Base-by-base conservation (phyloP, 495 filamentous ascomycete genomes). In the Aspergillus carlsbadensis region DNA sequence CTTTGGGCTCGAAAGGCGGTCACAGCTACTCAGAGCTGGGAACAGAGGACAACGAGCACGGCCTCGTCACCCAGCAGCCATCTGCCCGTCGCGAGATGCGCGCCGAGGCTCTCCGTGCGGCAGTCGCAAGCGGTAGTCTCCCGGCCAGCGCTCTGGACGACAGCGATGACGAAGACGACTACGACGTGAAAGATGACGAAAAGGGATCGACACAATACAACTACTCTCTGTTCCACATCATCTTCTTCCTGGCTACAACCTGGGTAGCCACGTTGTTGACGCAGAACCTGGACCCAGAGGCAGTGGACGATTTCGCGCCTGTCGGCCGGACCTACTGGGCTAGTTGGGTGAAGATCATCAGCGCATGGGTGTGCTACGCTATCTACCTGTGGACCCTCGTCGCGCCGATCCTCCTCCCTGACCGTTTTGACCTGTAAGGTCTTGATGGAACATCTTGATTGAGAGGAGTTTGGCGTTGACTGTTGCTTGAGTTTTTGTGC, bases 271-370 rank as follows among this genome's bases (percentile, higher is more conserved):
- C 93, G 2, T 76, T 98, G 42, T 74, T 98, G 56, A 96, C 92
- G 13, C 91, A 91, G 76, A 89, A 88, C 56, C 78, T 93, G 65
- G 82, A 91, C 17, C 79, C 84, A 4, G 83, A 87, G 39, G 76
- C 80, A 20, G 71, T 75, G 15, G 78, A 78, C 17, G 85, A 92
- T 63, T 97, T 98, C 70, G 88, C 89, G 5, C 88, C 94, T 0
- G 93, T 98, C 15, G 94, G 94, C 26, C 78, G 94, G 45, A 97
- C 93, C 17, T 94, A 97, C 76, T 96, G 92, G 86, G 94, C 94
- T 18, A 96, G 90, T 73, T 98, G 94, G 94, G 91, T 96, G 61
- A 98, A 98, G 85, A 98, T 98, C 70, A 84, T 97, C 46, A 96
- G 91, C 74, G 86, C 92, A 15, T 98, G 94, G 94, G 87, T 94